Conservation (phyloP, 805 yeast genomes). For the Myxozyma monticola region DNA sequence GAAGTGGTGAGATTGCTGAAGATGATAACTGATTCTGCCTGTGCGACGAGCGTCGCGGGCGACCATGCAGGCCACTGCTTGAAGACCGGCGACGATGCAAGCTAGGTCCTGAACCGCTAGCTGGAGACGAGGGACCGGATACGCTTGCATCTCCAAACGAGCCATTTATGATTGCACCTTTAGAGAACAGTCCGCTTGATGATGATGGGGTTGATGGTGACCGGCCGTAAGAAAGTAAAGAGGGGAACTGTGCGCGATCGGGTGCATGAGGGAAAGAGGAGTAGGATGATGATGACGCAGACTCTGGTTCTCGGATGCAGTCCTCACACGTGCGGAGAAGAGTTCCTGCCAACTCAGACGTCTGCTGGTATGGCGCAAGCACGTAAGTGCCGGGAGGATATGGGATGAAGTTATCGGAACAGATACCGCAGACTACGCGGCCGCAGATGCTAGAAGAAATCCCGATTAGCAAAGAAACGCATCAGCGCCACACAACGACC, state of each 20-base stretch:
- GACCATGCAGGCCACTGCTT: too few relatives aligned
- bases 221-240: slow-evolving; percentile 1
- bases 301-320: slow-evolving; percentile 63
- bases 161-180: slow-evolving; percentile 19
- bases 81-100: too few relatives aligned
- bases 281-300: slow-evolving; percentile 48
- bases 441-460: slow-evolving; percentile 57
- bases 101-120: too few relatives aligned
- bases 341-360: slow-evolving; percentile 52
- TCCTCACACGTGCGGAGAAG: slow-evolving; percentile 74
- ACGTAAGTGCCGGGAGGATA: slow-evolving; percentile 63
- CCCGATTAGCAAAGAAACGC: slow-evolving; percentile 16
- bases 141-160: too few relatives aligned
- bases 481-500: neutral
- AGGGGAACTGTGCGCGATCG: neutral
- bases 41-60: too few relatives aligned
- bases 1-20: too few relatives aligned
- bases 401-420: slow-evolving; percentile 55
- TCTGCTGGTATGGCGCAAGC: slow-evolving; percentile 51
- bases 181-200: slow-evolving; percentile 13
- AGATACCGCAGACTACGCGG: slow-evolving; percentile 67
- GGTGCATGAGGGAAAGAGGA: slow-evolving; percentile 13
- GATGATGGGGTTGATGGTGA: slow-evolving; percentile 5
- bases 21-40: too few relatives aligned
- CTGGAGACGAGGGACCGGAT: too few relatives aligned